Evolutionary conservation across 129 eudicot genomes (phyloP).

Genomic region (Chrysanthemum makinoi): DNA sequence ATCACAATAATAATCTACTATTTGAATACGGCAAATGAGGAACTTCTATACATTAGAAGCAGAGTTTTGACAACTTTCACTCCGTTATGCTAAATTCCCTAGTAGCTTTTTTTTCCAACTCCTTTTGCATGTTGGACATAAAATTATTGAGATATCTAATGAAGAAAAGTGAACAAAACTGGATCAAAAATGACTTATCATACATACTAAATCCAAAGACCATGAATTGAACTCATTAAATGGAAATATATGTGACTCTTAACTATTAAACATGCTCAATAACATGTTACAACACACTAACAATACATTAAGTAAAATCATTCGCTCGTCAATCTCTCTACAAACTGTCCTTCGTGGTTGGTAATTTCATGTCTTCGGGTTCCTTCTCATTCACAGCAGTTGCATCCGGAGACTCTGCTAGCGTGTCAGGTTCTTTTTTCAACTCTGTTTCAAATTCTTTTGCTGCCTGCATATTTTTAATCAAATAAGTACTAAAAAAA

Average conservation of each 20-base stretch:
- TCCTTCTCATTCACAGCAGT: constrained; percentile 37
- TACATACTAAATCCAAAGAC: constrained; percentile 17
- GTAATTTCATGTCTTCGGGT: constrained; percentile 39
- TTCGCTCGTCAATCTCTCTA: background rate
- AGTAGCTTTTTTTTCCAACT: too few species aligned
- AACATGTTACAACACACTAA: constrained; percentile 21
- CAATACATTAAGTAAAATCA: constrained; percentile 1
- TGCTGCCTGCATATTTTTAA: constrained; percentile 53
- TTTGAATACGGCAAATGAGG: too few species aligned
- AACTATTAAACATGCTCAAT: constrained; percentile 20
- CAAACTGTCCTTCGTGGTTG: constrained; percentile 46
- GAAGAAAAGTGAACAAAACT: background rate
- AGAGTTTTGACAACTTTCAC: too few species aligned
- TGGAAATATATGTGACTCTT: background rate
- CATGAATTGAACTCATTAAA: background rate
- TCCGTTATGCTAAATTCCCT: too few species aligned
- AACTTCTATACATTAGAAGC: too few species aligned
- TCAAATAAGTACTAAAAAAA: constrained; percentile 15
- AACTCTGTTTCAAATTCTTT: constrained; percentile 77
- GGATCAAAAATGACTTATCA: constrained; percentile 28
- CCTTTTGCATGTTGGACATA: too few species aligned
- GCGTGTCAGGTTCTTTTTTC: constrained; percentile 58
- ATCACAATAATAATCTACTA: too few species aligned
- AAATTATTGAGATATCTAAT: too few species aligned
- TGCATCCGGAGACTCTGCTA: constrained; percentile 34